These are phyloP conservation scores for Gremmenia infestans DNA, from an alignment of 2,329 filamentous ascomycete genomes.

Conservation along the genomic window DNA sequence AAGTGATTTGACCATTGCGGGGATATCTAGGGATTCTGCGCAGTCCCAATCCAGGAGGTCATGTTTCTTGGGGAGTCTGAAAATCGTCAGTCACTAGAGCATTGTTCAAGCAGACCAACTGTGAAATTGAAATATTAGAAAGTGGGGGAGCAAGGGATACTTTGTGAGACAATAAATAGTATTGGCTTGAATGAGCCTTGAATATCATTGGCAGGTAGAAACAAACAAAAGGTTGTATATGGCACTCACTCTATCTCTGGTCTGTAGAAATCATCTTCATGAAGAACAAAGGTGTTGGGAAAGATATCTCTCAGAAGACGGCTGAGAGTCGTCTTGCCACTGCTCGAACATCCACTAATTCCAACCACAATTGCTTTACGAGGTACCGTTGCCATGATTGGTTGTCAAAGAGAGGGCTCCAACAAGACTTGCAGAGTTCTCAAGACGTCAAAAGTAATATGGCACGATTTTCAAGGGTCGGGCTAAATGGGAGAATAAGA, in stretches of 20 bases:
- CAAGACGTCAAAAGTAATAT: not conserved
- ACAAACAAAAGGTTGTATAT: not conserved
- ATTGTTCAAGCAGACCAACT: too few species aligned
- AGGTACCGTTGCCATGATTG: not conserved
- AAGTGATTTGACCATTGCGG: slow-evolving; percentile 62
- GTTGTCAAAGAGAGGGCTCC: not conserved
- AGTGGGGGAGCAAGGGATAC: not conserved
- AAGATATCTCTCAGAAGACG: slow-evolving; percentile 80
- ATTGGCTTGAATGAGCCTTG: too few species aligned
- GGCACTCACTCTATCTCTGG: slow-evolving; percentile 63
- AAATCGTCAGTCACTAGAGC: not conserved
- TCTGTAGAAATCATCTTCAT: slow-evolving; percentile 95
- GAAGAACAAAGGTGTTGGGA: slow-evolving; percentile 72
- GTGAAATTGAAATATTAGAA: not conserved
- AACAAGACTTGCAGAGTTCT: not conserved
- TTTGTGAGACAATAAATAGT: not conserved
- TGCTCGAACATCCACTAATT: slow-evolving; percentile 85
- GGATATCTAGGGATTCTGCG: slow-evolving; percentile 68
- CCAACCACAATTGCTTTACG: slow-evolving; percentile 57
- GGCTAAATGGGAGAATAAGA: too few species aligned
- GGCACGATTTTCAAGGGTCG: not conserved
- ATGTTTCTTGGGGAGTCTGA: slow-evolving; percentile 50
- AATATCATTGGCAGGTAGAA: not conserved
- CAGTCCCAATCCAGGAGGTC: slow-evolving; percentile 90
- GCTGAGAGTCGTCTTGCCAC: slow-evolving; percentile 91